A percentile compares a stretch with the other conserved stretches of the same genome.
phyloP scores from a whole-genome alignment of 768 basidiomycete species.

The Crassisporium funariophilum region DNA sequence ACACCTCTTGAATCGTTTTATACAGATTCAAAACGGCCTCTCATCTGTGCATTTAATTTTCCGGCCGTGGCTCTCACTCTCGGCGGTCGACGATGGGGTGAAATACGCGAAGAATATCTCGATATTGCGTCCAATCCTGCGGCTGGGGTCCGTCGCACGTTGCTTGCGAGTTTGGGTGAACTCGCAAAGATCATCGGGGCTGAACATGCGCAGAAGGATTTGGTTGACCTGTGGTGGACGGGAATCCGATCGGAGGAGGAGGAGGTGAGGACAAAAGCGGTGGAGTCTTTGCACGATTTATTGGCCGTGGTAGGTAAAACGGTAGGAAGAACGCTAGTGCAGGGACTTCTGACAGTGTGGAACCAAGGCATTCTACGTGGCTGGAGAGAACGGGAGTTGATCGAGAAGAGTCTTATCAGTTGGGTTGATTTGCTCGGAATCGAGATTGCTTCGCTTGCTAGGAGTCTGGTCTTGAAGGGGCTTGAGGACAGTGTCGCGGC shows the following conservation, averaged over 20 bases:
- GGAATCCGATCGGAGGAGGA: constrained; percentile 59
- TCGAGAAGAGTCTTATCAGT: constrained; percentile 56
- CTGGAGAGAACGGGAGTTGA: constrained; percentile 83
- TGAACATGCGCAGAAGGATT: constrained; percentile 64
- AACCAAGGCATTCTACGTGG: constrained; percentile 55
- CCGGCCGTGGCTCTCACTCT: constrained; percentile 88
- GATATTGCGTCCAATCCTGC: constrained; percentile 61
- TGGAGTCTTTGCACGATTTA: constrained; percentile 67
- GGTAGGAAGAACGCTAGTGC: constrained; percentile 46
- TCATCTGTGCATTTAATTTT: constrained; percentile 87
- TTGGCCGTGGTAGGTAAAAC: constrained; percentile 52
- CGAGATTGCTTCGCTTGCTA: constrained; percentile 47
- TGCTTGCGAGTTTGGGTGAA: constrained; percentile 89
- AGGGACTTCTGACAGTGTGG: constrained; percentile 56
- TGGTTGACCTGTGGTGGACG: constrained; percentile 73
- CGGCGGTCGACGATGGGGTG: constrained; percentile 72
- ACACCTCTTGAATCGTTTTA: constrained; percentile 46
- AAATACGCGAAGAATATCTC: constrained; percentile 69
- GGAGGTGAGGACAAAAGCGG: constrained; percentile 70
- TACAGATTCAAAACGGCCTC: constrained; percentile 69
- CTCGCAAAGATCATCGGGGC: constrained; percentile 83
- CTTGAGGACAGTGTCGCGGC: constrained; percentile 81
- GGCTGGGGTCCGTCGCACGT: constrained; percentile 69
- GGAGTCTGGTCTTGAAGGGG: constrained; percentile 57
- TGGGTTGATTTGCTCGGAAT: constrained; percentile 45